Evolutionary conservation across 495 filamentous ascomycete species (phyloP).

Genomic region (Acidiella bohemica): DNA sequence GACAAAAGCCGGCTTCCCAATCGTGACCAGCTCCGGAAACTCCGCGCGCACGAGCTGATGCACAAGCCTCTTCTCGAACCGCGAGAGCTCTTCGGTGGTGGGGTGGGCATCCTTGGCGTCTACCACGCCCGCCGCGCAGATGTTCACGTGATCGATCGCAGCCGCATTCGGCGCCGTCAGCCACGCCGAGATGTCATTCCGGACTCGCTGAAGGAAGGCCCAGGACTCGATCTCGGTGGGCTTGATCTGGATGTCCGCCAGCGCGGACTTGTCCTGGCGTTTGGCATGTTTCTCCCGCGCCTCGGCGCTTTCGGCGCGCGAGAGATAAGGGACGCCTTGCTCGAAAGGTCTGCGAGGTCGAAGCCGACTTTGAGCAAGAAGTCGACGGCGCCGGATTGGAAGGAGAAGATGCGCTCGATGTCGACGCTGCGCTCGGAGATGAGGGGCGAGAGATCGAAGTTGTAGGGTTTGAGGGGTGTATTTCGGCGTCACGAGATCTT

Average conservation of each 20-base stretch:
- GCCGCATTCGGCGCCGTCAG: slow-evolving; percentile 9
- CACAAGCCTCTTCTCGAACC: slow-evolving; percentile 47
- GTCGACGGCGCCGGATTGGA: slow-evolving; percentile 43
- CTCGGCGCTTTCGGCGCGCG: slow-evolving; percentile 44
- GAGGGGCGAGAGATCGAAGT: slow-evolving; percentile 49
- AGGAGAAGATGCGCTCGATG: slow-evolving; percentile 42
- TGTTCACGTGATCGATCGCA: slow-evolving; percentile 15
- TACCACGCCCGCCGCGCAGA: slow-evolving; percentile 3
- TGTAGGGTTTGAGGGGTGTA: slow-evolving; percentile 57
- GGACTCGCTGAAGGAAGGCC: slow-evolving; percentile 40
- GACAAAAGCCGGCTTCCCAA: slow-evolving; percentile 36
- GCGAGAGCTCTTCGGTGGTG: slow-evolving; percentile 18
- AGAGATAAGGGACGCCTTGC: slow-evolving; percentile 56
- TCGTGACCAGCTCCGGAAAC: slow-evolving; percentile 42
- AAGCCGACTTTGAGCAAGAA: slow-evolving; percentile 55
- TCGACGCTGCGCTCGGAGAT: slow-evolving; percentile 34
- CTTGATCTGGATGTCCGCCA: slow-evolving; percentile 40
- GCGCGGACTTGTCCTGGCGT: slow-evolving; percentile 28
- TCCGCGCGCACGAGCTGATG: slow-evolving; percentile 53
- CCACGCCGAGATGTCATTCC: slow-evolving; percentile 40
- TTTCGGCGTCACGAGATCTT: slow-evolving; percentile 33
- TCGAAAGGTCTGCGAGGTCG: slow-evolving; percentile 43
- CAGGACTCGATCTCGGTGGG: slow-evolving; percentile 39
- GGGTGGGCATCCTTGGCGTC: slow-evolving; percentile 2
- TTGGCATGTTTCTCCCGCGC: slow-evolving; percentile 29